Evolutionary conservation across 805 yeast species (phyloP).

Genomic region (Ogataea angusta): DNA sequence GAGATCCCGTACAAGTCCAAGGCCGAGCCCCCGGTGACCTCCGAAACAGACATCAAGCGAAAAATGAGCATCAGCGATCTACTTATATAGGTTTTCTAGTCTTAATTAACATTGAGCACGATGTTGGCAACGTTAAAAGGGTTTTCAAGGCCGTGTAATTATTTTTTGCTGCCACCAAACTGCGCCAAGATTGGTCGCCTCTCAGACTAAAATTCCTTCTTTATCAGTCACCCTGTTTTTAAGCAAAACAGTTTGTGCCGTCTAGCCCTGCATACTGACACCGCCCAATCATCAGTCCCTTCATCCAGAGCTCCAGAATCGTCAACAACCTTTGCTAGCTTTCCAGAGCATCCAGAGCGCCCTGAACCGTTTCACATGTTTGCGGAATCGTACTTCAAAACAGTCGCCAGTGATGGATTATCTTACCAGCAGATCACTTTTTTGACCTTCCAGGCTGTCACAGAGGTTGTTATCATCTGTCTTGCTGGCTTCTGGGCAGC

Average conservation of each 20-base stretch:
- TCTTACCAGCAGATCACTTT: slow-evolving; percentile 44
- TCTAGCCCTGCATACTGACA: not conserved
- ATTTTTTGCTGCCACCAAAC: not conserved
- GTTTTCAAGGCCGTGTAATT: slow-evolving; percentile 1
- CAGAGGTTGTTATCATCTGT: slow-evolving; percentile 85
- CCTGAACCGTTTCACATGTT: slow-evolving; percentile 8
- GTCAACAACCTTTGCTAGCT: not conserved
- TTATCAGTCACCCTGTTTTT: not conserved
- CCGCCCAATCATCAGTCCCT: not conserved
- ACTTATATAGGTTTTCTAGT: slow-evolving; percentile 9
- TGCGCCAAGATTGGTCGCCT: not conserved
- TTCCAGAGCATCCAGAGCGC: slow-evolving; percentile 4
- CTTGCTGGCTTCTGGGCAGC: slow-evolving; percentile 86
- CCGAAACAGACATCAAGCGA: slow-evolving; percentile 18
- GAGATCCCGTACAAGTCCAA: slow-evolving; percentile 7
- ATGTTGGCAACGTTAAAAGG: not conserved
- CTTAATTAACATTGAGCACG: not conserved
- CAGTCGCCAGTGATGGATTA: slow-evolving; percentile 10
- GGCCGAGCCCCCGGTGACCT: slow-evolving; percentile 3
- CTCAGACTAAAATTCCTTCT: not conserved
- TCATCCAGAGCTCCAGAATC: too few relatives aligned
- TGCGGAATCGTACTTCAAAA: slow-evolving; percentile 4
- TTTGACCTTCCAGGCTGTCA: slow-evolving; percentile 85
- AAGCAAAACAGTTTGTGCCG: not conserved
- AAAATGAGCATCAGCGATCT: slow-evolving; percentile 26